These are phyloP conservation scores for Solanum pimpinellifolium DNA, from an alignment of 257 asterid genomes.

Conservation along the genomic window DNA sequence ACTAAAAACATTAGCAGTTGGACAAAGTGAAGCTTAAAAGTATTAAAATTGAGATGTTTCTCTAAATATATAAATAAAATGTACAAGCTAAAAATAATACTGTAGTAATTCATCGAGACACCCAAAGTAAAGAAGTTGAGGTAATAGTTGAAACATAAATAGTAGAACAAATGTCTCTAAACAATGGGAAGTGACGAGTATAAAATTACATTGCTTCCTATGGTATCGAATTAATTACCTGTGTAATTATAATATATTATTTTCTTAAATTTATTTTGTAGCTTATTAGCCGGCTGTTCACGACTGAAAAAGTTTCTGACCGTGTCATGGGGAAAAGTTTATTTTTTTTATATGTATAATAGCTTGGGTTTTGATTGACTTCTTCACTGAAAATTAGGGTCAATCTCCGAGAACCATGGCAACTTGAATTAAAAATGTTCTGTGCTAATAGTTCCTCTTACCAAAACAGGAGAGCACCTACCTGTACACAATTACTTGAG, in stretches of 20 bases:
- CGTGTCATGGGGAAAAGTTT: background rate
- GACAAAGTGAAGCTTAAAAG: background rate
- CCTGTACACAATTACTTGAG: background rate
- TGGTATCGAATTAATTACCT: background rate
- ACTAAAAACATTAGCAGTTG: background rate
- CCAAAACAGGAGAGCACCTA: background rate
- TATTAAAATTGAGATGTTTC: background rate
- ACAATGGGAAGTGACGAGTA: background rate
- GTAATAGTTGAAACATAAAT: background rate
- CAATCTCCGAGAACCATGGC: background rate
- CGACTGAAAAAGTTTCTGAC: background rate
- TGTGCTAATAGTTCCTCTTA: background rate
- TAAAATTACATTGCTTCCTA: background rate
- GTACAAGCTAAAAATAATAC: background rate
- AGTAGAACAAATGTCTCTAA: background rate
- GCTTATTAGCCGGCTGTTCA: background rate
- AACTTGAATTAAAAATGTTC: background rate
- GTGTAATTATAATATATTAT: background rate
- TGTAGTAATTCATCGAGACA: background rate
- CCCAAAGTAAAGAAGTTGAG: background rate
- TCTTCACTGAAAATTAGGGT: background rate
- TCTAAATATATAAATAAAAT: background rate
- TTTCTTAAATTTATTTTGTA: background rate
- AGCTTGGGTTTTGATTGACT: background rate
- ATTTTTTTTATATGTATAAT: background rate